A percentile compares a stretch with the other conserved stretches of the same genome.
phyloP scores from a whole-genome alignment of 2,329 filamentous ascomycete species.

The Hypomyces perniciosus region DNA sequence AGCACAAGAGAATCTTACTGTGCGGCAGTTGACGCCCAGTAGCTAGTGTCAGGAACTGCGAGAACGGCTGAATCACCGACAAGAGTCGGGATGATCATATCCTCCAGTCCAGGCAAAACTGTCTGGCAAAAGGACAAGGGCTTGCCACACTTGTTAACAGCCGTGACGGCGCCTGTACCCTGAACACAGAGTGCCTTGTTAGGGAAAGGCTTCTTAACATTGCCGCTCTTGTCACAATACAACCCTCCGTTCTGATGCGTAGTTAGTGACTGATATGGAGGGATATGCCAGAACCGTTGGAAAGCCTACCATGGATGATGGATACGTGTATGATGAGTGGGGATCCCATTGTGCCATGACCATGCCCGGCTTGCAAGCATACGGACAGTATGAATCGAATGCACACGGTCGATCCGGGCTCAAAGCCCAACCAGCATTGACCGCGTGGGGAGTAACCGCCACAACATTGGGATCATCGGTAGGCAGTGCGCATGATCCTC shows the following conservation, averaged over 20 bases:
- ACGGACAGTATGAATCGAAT: constrained; percentile 65
- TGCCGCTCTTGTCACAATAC: constrained; percentile 61
- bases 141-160: constrained; percentile 58
- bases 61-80: constrained; percentile 52
- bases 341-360: constrained; percentile 77
- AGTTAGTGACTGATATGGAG: constrained; percentile 3
- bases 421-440: constrained; percentile 75
- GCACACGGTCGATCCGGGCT: constrained; percentile 66
- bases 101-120: constrained; percentile 71
- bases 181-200: constrained; percentile 62
- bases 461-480: constrained; percentile 57
- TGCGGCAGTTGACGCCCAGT: constrained; percentile 68
- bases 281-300: neutral
- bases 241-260: constrained; percentile 60
- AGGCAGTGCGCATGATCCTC: constrained; percentile 58
- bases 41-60: constrained; percentile 62
- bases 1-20: constrained; percentile 50
- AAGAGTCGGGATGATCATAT: constrained; percentile 75
- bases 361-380: constrained; percentile 69
- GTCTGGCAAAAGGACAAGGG: constrained; percentile 72
- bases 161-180: constrained; percentile 59
- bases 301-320: constrained; percentile 62
- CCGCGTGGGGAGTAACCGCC: constrained; percentile 54
- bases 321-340: constrained; percentile 60
- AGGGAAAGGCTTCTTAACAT: constrained; percentile 63